These are phyloP conservation scores for Sporothrix brunneoviolacea DNA, from an alignment of 2,329 filamentous ascomycete species.

Conservation along the genomic window DNA sequence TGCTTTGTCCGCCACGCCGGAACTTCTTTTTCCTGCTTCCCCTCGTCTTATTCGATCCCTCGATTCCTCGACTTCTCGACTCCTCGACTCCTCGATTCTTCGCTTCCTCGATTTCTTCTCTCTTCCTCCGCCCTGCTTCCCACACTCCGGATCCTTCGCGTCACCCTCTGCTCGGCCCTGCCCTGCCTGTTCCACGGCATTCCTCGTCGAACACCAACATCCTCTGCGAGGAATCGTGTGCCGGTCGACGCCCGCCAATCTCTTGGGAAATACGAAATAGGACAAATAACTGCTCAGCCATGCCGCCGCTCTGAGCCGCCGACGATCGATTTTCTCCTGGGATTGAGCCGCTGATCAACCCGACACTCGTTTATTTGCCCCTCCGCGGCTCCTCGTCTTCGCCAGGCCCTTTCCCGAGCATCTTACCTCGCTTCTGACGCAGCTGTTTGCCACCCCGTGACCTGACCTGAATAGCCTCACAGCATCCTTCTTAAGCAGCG, in stretches of 20 bases:
- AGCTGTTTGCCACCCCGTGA: neutral
- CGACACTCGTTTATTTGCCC: conserved; percentile 11
- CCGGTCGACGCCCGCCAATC: too few relatives aligned
- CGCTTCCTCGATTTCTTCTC: neutral
- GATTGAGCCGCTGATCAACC: conserved; percentile 1
- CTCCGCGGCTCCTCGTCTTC: neutral
- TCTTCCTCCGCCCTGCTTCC: neutral
- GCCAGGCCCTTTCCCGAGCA: too few relatives aligned
- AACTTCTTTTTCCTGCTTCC: neutral
- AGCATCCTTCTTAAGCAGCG: too few relatives aligned
- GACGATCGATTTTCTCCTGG: neutral
- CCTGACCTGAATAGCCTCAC: neutral
- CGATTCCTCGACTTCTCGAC: neutral
- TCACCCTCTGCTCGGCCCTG: neutral
- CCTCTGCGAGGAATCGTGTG: neutral
- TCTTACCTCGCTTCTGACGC: too few relatives aligned
- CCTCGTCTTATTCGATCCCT: neutral
- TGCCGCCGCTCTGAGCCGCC: neutral
- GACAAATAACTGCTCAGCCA: neutral
- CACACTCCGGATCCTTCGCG: neutral
- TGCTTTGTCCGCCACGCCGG: too few relatives aligned
- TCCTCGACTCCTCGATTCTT: neutral
- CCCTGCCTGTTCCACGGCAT: neutral
- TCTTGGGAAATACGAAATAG: neutral
- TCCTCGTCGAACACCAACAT: neutral